A percentile compares a stretch with the other conserved stretches of the same genome.
phyloP scores from a whole-genome alignment of 2,329 filamentous ascomycete species.

The Trichoderma breve region DNA sequence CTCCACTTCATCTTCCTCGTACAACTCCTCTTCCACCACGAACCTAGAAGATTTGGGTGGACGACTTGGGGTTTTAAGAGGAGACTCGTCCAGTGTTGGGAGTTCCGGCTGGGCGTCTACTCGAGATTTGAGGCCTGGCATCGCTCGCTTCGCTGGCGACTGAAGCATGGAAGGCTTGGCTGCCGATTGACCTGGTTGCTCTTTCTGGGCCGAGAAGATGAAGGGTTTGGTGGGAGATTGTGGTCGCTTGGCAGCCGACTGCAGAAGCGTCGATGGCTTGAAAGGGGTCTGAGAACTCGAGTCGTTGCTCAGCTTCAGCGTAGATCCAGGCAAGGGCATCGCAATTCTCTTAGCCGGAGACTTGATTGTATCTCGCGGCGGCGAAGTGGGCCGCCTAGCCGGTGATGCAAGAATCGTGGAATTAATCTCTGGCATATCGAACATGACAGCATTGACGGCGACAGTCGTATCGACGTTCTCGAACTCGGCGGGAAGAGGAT shows the following conservation, averaged over 20 bases:
- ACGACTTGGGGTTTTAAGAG: slow-evolving; percentile 32
- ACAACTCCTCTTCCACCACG: slow-evolving; percentile 35
- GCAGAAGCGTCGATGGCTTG: slow-evolving; percentile 41
- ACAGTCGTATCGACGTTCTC: slow-evolving; percentile 21
- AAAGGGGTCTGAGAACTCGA: slow-evolving; percentile 30
- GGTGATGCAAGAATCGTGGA: slow-evolving; percentile 50
- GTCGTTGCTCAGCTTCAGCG: slow-evolving; percentile 29
- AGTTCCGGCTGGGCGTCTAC: slow-evolving; percentile 29
- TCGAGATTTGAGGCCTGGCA: slow-evolving; percentile 36
- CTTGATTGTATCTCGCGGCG: slow-evolving; percentile 54
- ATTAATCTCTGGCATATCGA: slow-evolving; percentile 37
- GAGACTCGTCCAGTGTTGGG: slow-evolving; percentile 29
- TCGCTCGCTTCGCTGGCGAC: slow-evolving; percentile 51
- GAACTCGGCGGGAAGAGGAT: background rate
- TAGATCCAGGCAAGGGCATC: slow-evolving; percentile 34
- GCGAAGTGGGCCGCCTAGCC: slow-evolving; percentile 54
- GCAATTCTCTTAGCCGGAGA: slow-evolving; percentile 52
- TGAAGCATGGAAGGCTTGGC: slow-evolving; percentile 50
- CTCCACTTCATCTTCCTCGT: slow-evolving; percentile 30
- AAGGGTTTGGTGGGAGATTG: slow-evolving; percentile 45
- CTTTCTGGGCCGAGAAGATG: slow-evolving; percentile 29
- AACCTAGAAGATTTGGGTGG: slow-evolving; percentile 37
- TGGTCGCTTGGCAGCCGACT: slow-evolving; percentile 52
- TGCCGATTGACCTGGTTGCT: slow-evolving; percentile 37
- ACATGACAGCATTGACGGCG: slow-evolving; percentile 29